Base-by-base conservation (phyloP, 106 monocot genomes). In the Allium cepa region DNA sequence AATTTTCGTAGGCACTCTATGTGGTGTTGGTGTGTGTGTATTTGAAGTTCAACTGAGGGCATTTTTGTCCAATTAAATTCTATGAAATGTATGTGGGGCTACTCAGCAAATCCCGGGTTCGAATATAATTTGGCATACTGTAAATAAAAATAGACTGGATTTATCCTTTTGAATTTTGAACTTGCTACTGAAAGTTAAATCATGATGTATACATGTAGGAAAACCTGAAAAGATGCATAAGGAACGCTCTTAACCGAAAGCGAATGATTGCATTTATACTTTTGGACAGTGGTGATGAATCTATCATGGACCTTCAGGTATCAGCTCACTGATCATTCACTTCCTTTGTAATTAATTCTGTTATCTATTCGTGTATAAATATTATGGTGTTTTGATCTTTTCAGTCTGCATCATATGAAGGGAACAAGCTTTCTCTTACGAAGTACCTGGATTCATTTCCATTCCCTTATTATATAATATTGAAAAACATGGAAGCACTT, bases 191-290 rank as follows among this genome's bases (percentile, higher is more conserved):
- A 50, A 36, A 36, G 36, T 36, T 36, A 36, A 36, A 36, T 5
- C 36, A 36, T 36, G 36, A 36, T 5, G 36, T 36, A 8, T 63
- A 10, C 10, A 4, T 50, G 14, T 10, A 93, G 96, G 88, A 87
- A 70, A 87, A 79, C 10, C 50, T 97, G 68, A 92, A 63, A 73
- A 81, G 84, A 2, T 70, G 69, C 59, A 80, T 92, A 9, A 86
- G 92, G 66, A 75, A 89, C 71, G 63, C 83, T 10, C 67, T 97
- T 60, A 88, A 68, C 26, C 74, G 68, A 57, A 84, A 80, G 74
- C 62, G 89, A 28, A 92, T 97, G 97, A 67, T 97, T 36, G 97
- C 92, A 61, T 89, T 84, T 81, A 70, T 97, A 58, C 73, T 97
- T 74, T 49, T 92, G 10, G 97, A 97, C 77, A 84, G 76, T 66